These are phyloP conservation scores for Hypocrella siamensis DNA, from an alignment of 2,329 filamentous ascomycete species.

Conservation along the genomic window DNA sequence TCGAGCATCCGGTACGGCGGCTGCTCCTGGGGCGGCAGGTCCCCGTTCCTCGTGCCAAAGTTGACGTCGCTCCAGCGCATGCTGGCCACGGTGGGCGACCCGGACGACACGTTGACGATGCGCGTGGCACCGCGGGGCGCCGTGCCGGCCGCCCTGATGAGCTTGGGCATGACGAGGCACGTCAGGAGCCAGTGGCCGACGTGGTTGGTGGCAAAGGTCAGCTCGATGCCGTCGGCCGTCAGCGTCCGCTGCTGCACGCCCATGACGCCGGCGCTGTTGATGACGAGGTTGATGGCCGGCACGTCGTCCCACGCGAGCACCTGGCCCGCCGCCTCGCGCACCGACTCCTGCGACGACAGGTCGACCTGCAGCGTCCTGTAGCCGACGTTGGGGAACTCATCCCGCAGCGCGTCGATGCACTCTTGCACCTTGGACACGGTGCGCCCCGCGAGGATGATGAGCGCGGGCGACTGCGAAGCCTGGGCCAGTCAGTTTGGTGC, in stretches of 20 bases:
- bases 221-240: constrained; percentile 20
- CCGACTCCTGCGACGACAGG: constrained; percentile 19
- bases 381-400: constrained; percentile 15
- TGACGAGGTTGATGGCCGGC: constrained; percentile 17
- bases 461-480: constrained; percentile 13
- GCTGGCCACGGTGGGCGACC: constrained; percentile 20
- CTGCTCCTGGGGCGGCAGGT: constrained; percentile 8
- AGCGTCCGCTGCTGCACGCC: constrained; percentile 13
- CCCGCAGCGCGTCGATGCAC: constrained; percentile 18
- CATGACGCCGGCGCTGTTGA: constrained; percentile 25
- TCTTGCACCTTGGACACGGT: constrained; percentile 18
- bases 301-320: constrained; percentile 14
- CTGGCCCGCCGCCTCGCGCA: constrained; percentile 19
- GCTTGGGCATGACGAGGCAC: constrained; percentile 18
- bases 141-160: constrained; percentile 12
- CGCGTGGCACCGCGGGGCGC: constrained; percentile 15
- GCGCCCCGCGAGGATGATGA: constrained; percentile 25
- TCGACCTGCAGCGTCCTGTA: constrained; percentile 18
- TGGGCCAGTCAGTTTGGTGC: background rate
- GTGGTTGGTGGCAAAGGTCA: constrained; percentile 20
- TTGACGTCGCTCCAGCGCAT: constrained; percentile 26
- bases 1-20: constrained; percentile 4
- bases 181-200: constrained; percentile 21
- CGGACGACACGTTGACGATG: constrained; percentile 26
- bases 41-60: constrained; percentile 18